phyloP scores from a whole-genome alignment of 2,329 filamentous ascomycete genomes.

The Alternaria triticimaculans region DNA sequence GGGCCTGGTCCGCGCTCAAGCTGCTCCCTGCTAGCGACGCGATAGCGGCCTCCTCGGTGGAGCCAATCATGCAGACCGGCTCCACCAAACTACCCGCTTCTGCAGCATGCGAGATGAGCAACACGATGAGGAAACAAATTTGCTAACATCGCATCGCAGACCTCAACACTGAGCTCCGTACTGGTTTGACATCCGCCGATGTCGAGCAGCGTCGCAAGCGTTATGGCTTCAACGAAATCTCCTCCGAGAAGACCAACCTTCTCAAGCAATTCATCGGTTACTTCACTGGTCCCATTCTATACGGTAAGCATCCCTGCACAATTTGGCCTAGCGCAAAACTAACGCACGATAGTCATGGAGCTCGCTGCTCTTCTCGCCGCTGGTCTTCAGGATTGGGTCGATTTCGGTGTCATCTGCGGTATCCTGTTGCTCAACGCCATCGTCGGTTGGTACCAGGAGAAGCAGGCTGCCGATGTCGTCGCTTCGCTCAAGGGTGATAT shows the following conservation, averaged over 20 bases:
- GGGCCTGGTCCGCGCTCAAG: conserved; percentile 23
- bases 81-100: conserved; percentile 24
- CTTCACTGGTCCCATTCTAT: conserved; percentile 78
- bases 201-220: conserved; percentile 70
- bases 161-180: conserved; percentile 71
- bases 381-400: conserved; percentile 75
- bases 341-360: conserved; percentile 69
- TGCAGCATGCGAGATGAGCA: conserved; percentile 12
- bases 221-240: conserved; percentile 74
- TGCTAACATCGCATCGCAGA: conserved; percentile 49
- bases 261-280: conserved; percentile 76
- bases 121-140: not conserved
- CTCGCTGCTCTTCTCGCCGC: conserved; percentile 74
- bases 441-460: conserved; percentile 82
- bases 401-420: conserved; percentile 78
- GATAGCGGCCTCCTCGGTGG: conserved; percentile 22
- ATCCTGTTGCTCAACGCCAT: conserved; percentile 77
- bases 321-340: conserved; percentile 16
- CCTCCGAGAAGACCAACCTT: conserved; percentile 77
- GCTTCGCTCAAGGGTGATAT: conserved; percentile 79
- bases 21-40: conserved; percentile 13
- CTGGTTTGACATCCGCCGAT: conserved; percentile 65
- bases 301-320: conserved; percentile 62
- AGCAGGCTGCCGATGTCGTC: conserved; percentile 73
- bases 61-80: conserved; percentile 25